Conservation (phyloP, 345 rosid genomes). For the Anastatica hierochuntica region DNA sequence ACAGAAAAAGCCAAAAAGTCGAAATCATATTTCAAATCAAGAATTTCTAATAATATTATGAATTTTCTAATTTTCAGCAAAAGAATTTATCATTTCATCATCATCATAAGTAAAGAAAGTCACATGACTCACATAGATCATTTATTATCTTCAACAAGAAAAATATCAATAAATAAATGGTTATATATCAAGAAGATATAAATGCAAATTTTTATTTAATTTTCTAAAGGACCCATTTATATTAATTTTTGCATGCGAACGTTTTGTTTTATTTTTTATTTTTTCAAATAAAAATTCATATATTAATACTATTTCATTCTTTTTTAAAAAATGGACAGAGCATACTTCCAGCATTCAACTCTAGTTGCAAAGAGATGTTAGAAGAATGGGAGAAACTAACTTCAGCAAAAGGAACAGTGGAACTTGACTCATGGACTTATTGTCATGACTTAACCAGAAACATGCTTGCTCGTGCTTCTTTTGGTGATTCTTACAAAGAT, state of each 20-base stretch:
- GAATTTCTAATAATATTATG: not conserved
- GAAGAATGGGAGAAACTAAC: slow-evolving; percentile 32
- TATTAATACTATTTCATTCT: too few relatives aligned
- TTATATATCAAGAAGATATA: not conserved
- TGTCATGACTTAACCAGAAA: slow-evolving; percentile 29
- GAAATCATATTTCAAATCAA: slow-evolving; percentile 4
- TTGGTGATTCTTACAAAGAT: slow-evolving; percentile 34
- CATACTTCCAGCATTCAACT: slow-evolving; percentile 24
- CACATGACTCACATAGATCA: not conserved
- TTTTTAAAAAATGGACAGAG: slow-evolving; percentile 18
- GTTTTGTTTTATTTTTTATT: not conserved
- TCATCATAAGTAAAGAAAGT: not conserved
- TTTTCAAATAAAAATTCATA: not conserved
- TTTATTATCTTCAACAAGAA: not conserved
- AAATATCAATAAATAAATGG: not conserved
- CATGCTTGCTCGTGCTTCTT: slow-evolving; percentile 38
- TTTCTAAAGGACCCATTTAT: not conserved
- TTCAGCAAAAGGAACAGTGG: slow-evolving; percentile 16
- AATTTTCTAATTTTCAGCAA: not conserved
- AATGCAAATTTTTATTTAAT: too few relatives aligned
- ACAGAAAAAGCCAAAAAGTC: slow-evolving; percentile 21
- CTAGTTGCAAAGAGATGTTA: slow-evolving; percentile 28
- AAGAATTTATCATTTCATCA: not conserved
- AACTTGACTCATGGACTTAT: slow-evolving; percentile 33
- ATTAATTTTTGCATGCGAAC: not conserved